Base-by-base conservation (phyloP, 2,329 filamentous ascomycete species). In the Pseudocercospora ulei region DNA sequence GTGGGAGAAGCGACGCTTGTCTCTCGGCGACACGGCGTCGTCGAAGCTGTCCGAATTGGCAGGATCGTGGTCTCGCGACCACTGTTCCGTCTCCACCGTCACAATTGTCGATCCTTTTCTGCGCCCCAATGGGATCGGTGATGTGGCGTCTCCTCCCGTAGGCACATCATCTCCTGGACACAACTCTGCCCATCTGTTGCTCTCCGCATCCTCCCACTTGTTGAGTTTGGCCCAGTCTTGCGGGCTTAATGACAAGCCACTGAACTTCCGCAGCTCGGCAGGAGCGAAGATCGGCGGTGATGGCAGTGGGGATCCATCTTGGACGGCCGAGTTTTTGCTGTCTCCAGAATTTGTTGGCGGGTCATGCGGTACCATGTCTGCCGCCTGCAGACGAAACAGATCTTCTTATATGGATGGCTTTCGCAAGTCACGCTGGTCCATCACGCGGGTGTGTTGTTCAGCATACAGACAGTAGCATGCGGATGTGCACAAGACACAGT, bases 1-100 rank as follows among this genome's bases (percentile, higher is more conserved):
- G 11, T 13, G 16, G 5, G 30, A 33, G 23, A 23, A 22, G n/a
- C 30, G 18, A 3, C 30, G 30, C 9, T 11, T 13, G 7, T 33
- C 30, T 13, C 5, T 33, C 3, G 30, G 30, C n/a, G 30, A 33
- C 3, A 33, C n/a, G 18, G n/a, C 9, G 11, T 22, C 17, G 11
- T 33, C 30, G 16, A 20, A 33, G 18, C 14, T 12, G 6, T 33
- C 30, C 11, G 30, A 19, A 23, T 33, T 19, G 11, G 16, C 30
- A 23, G 30, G 30, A 33, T 33, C 30, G 23, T 22, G 23, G 18
- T 33, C 17, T 5, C 30, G 30, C 5, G 30, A 20, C 30, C 30
- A 33, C 11, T 20, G 9, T 13, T 33, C 16, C 2, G 11, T 9
- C 11, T 33, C 30, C 1, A 33, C 30, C 2, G 30, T 12, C 9